Percentiles rank a stretch among this genome's conserved stretches.
These are phyloP conservation scores for Clarireedia sp. DNA, from an alignment of 2,329 filamentous ascomycete species.

Conservation along the genomic window DNA sequence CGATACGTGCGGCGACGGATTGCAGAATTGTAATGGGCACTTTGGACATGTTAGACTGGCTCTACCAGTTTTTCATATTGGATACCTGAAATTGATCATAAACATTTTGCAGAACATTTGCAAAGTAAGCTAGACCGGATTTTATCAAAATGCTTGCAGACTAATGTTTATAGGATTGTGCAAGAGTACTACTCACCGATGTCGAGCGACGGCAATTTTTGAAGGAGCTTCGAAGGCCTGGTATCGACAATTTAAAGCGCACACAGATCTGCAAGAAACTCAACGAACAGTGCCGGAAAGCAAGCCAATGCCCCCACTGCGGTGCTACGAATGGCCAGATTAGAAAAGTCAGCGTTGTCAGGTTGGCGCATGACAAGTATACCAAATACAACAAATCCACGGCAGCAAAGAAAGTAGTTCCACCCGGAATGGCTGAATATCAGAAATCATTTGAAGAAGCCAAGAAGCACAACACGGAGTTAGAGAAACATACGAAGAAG, in stretches of 20 bases:
- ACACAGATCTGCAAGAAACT: constrained; percentile 81
- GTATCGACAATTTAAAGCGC: constrained; percentile 78
- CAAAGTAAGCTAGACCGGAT: constrained; percentile 47
- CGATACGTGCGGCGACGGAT: constrained; percentile 70
- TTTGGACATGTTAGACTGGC: constrained; percentile 90
- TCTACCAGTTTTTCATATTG: constrained; percentile 89
- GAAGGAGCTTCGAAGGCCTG: constrained; percentile 70
- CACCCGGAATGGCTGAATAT: constrained; percentile 73
- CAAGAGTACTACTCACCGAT: constrained; percentile 74
- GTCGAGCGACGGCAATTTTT: constrained; percentile 68
- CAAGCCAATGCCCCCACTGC: constrained; percentile 74
- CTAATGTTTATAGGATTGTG: constrained; percentile 54
- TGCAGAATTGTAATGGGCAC: constrained; percentile 86
- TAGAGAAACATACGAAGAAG: constrained; percentile 86
- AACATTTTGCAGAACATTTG: constrained; percentile 91
- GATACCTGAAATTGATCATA: constrained; percentile 90
- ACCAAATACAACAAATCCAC: constrained; percentile 81
- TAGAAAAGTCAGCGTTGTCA: constrained; percentile 84
- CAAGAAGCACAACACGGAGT: constrained; percentile 66
- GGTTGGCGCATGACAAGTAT: constrained; percentile 91
- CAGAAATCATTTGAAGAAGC: constrained; percentile 79
- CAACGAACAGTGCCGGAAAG: constrained; percentile 82
- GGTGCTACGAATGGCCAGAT: constrained; percentile 81
- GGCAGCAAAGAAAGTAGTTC: constrained; percentile 74
- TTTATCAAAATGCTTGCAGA: constrained; percentile 9